Percentiles rank a stretch among this genome's conserved stretches.
These are phyloP conservation scores for Hibiscus tridactylites DNA, from an alignment of 345 rosid species.

Conservation along the genomic window DNA sequence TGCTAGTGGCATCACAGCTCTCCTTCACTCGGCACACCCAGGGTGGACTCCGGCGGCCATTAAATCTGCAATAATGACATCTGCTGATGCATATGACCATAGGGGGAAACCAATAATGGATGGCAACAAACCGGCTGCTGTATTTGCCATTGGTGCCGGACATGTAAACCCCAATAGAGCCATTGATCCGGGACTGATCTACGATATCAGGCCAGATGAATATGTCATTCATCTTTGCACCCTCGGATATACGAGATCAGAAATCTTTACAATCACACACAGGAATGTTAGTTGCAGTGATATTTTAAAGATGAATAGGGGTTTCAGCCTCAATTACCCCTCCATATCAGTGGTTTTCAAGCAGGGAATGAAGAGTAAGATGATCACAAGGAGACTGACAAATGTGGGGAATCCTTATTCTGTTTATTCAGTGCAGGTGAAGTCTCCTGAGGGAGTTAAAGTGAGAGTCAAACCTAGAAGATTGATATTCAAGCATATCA, in stretches of 20 bases:
- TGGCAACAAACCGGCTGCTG: conserved; percentile 46
- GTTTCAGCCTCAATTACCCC: conserved; percentile 86
- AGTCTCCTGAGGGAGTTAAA: conserved; percentile 49
- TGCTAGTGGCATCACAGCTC: conserved; percentile 71
- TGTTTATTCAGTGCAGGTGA: conserved; percentile 52
- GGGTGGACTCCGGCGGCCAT: conserved; percentile 82
- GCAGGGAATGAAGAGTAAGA: conserved; percentile 39
- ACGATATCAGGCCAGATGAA: conserved; percentile 61
- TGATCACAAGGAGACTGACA: conserved; percentile 53
- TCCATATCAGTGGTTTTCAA: conserved; percentile 63
- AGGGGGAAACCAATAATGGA: conserved; percentile 64
- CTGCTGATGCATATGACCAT: conserved; percentile 60
- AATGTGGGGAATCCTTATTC: conserved; percentile 72
- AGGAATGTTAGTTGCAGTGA: conserved; percentile 56
- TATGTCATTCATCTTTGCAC: conserved; percentile 77
- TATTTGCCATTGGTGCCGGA: conserved; percentile 79
- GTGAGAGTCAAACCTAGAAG: conserved; percentile 54
- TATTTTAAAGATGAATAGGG: conserved; percentile 27
- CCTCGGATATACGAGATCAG: conserved; percentile 52
- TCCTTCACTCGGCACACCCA: conserved; percentile 63
- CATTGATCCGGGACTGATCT: conserved; percentile 69
- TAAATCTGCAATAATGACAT: conserved; percentile 89
- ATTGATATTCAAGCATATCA: conserved; percentile 39
- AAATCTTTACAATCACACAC: conserved; percentile 64
- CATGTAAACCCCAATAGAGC: conserved; percentile 78